Evolutionary conservation across 1,139 yeast genomes (phyloP), one percentile per base, ranked within the genome.

Genomic region (Candida labiduridarum): DNA sequence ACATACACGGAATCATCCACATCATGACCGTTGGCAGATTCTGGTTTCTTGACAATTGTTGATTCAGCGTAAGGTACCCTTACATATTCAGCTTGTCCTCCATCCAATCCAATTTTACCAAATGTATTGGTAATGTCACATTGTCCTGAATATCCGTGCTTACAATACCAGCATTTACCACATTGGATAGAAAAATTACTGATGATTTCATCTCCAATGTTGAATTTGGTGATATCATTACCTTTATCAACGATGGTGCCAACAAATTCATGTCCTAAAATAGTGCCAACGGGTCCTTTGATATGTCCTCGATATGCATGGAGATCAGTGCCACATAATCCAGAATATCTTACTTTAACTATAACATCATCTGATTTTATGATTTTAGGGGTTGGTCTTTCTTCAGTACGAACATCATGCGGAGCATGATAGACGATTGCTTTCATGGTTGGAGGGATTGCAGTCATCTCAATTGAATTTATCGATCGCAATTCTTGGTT

Each of bases 31-130:
- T 56, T 56, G 14, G 18, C 50, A 11, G 61, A 53, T 4, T 33
- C 33, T 4, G 83, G 84, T 52, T 70, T 69, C 39, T 69, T 72
- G 46, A 74, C 69, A 57, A 83, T 65, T 0, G 84, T 80, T 15
- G 76, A 67, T 43, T 74, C 78, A 4, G 88, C 88, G 52, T 66
- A 71, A 1, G 89, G 89, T 14, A 84, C 76, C 14, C 82, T 63
- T 12, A 83, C 83, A 55, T 74, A 82, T 57, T 82, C 84, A 0
- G 86, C 85, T 59, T 82, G 87, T 1, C 81, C 85, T 0, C 87
- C 87, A 51, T 80, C 80, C 44, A 82, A 69, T 0, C 79, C 79
- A 1, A 71, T 63, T 49, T 82, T 78, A 2, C 87, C 87, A 63
- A 82, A 82, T 1, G 83, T 79, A 55, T 75, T 77, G 44, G 84